Evolutionary conservation across 2,329 filamentous ascomycete species (phyloP), one percentile per base, ranked within the genome.

Genomic region (Cladophialophora yegresii): DNA sequence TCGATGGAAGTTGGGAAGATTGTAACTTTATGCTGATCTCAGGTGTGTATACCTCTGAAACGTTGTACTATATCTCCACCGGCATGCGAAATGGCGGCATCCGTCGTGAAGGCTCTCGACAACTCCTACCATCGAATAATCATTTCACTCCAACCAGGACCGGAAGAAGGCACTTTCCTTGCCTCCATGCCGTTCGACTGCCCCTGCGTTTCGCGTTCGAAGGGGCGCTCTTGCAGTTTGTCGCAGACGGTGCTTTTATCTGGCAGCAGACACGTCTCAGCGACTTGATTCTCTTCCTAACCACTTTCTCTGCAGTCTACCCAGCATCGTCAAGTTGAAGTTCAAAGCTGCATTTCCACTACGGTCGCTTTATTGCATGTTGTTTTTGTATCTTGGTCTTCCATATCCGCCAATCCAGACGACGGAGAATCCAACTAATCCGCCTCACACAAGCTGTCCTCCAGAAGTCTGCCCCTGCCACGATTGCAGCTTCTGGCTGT

Each of bases 1-100:
- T 51, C 84, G 85, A 74, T 97, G 93, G 91, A 88, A 91, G 72
- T 77, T 98, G 67, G 93, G 93, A 4, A 85, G 84, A 71, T 74
- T 81, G 72, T 89, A 75, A 76, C 60, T 47, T 57, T 32, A 22
- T 13, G 54, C 40, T 33, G 12, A 49, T 36, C 5, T 10, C 16
- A 33, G 49, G 63, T 64, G 63, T 59, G 60, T 64, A 53, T 65
- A 22, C 57, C 47, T 51, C 32, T 36, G 47, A 32, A 58, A n/a
- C n/a, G n/a, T 16, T 59, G 47, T 59, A 59, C 7, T 49, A 33
- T 59, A 51, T 49, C 26, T 49, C 26, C 30, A 12, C 16, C 23
- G 26, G 40, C 55, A 20, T 49, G 36, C 10, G n/a, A 23, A 30
- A 28, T 4, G 23, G 55, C 26, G 13, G 45, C 43, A 12, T 45